Evolutionary conservation across 1,284 basidiomycete genomes (phyloP), one percentile per base, ranked within the genome.

Genomic region (Microbotryum lychnidis-dioicae): DNA sequence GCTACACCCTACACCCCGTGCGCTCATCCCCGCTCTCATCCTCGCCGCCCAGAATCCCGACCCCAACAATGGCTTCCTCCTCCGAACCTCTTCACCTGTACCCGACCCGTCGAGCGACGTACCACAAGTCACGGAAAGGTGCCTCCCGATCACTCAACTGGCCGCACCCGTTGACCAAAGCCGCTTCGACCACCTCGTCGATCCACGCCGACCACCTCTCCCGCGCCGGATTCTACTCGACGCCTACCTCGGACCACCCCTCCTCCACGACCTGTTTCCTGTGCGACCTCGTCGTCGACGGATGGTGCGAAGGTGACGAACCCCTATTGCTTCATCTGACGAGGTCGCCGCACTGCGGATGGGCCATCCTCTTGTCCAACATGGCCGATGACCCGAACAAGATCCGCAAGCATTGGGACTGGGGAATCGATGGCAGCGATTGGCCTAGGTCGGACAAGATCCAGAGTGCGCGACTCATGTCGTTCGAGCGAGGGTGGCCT

Each of bases 121-220:
- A 58, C 57, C 57, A 63, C 65, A 66, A 66, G 54, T 45, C 52
- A 6, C 61, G 65, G 50, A 66, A 66, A 45, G 63, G 60, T 8
- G 53, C 46, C 16, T 21, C 50, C 1, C 47, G 47, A 49, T 49
- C 21, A 49, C 60, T 56, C 52, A 67, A 67, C 51, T 67, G 66
- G 66, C 66, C 66, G 1, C 54, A 29, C 57, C 54, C 66, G 0
- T 48, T 67, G 50, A 61, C 61, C 29, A 52, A 23, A 31, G 48
- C 56, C 12, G 56, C 56, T 4, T 50, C 61, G 4, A 56, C 53
- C 9, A 4, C 33, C 8, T 61, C 56, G 33, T 25, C 63, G 20
- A 57, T 65, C 52, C 66, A 67, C 47, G 63, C 66, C 2, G 63
- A 65, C 50, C 58, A 57, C 18, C 60, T 67, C 54, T 58, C 55